These are phyloP conservation scores for Ceratobasidium sp. DNA, from an alignment of 1,284 basidiomycete species.

Conservation along the genomic window DNA sequence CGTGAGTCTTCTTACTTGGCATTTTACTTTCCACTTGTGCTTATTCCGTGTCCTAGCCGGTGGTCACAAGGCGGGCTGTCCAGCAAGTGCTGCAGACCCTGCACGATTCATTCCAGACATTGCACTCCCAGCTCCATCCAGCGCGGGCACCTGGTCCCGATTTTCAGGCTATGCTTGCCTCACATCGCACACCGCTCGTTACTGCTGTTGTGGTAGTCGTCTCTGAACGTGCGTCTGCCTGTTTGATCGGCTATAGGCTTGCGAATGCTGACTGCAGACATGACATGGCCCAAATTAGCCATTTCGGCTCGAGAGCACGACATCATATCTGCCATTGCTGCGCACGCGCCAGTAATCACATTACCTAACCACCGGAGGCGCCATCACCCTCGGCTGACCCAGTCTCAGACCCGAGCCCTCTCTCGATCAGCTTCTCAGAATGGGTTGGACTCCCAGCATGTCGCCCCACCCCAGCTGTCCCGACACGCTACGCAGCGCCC, in stretches of 20 bases:
- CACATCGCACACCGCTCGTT: conserved; percentile 40
- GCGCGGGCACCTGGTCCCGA: conserved; percentile 30
- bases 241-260: not conserved
- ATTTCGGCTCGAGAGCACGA: conserved; percentile 40
- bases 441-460: conserved; percentile 9
- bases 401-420: conserved; percentile 27
- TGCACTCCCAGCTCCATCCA: conserved; percentile 37
- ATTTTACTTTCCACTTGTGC: not conserved
- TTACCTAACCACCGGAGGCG: conserved; percentile 41
- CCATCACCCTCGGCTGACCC: conserved; percentile 31
- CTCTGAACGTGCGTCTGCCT: conserved; percentile 38
- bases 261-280: conserved; percentile 4
- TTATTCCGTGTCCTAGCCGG: not conserved
- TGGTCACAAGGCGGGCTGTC: conserved; percentile 21
- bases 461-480: conserved; percentile 2
- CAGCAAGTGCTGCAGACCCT: conserved; percentile 25
- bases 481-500: conserved; percentile 24
- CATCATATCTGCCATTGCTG: conserved; percentile 40
- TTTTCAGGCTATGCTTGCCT: conserved; percentile 40
- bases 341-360: conserved; percentile 41
- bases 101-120: conserved; percentile 40
- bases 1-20: conserved; percentile 16
- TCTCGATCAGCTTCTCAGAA: conserved; percentile 29
- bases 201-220: conserved; percentile 42
- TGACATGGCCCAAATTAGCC: conserved; percentile 32